Percentiles rank a stretch among this genome's conserved stretches.
Evolutionary conservation across 768 basidiomycete genomes (phyloP).

Genomic region (Serpula lacrymans): DNA sequence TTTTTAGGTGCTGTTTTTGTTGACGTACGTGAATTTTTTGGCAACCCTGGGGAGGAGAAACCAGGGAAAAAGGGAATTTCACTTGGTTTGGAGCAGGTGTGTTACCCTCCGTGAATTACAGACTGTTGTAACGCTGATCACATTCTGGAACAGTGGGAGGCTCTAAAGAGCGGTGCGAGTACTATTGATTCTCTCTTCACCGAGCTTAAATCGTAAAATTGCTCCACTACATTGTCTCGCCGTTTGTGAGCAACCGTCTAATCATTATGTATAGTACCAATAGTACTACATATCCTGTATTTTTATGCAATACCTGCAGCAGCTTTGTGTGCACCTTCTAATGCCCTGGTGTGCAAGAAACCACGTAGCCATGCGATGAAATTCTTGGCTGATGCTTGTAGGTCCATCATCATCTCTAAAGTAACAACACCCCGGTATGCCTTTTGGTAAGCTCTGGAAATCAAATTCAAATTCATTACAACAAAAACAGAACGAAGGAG

Average conservation of each 20-base stretch:
- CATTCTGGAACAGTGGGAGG: conserved; percentile 47
- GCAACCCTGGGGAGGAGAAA: conserved; percentile 49
- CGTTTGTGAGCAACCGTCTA: conserved; percentile 2
- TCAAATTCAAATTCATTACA: not conserved
- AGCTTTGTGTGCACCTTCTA: conserved; percentile 65
- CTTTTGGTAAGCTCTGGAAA: conserved; percentile 55
- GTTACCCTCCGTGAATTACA: conserved; percentile 4
- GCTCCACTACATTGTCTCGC: not conserved
- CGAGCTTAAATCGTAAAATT: conserved; percentile 19
- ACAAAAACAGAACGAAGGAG: not conserved
- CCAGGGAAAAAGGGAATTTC: conserved; percentile 84
- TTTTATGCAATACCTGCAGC: conserved; percentile 62
- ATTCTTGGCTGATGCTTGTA: conserved; percentile 53
- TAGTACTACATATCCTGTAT: conserved; percentile 6
- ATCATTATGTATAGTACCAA: conserved; percentile 6
- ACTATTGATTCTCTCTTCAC: conserved; percentile 54
- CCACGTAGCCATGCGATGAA: conserved; percentile 64
- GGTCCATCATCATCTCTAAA: conserved; percentile 62
- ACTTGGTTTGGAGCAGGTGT: conserved; percentile 60
- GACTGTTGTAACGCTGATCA: not conserved
- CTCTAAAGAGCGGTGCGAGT: conserved; percentile 40
- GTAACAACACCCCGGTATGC: conserved; percentile 48
- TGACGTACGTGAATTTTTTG: conserved; percentile 78
- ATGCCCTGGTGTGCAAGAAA: conserved; percentile 51
- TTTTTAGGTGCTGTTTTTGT: conserved; percentile 45